Base-by-base conservation (phyloP, 169 alveolate genomes). In the Theileria orientalis region DNA sequence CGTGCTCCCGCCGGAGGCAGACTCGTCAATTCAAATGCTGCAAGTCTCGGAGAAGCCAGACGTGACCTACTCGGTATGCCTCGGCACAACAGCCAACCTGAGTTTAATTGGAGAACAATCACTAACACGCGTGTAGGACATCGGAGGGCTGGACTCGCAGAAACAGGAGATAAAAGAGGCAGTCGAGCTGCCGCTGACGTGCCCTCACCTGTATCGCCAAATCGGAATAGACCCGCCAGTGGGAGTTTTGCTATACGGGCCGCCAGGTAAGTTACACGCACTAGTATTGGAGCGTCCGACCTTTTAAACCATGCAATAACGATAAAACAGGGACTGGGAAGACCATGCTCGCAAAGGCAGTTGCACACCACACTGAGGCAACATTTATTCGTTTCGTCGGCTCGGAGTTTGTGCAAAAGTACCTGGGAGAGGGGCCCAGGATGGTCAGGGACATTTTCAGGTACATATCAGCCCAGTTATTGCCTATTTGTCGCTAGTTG, bases 321-420 rank as follows among this genome's bases (percentile, higher is more conserved):
- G 16, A 42, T 16, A 42, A 42, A 41, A 19, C 37, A 74, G 86
- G 94, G 19, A 97, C 99, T 2, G 99, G 99, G 2, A 97, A 98
- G 90, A 98, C 99, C 8, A 96, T 98, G 99, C 84, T 98, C 82
- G 99, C 99, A 9, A 96, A 97, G 71, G 99, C 99, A 2, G 99
- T 98, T 27, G 99, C 99, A 30, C 95, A 96, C 84, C 98, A 97
- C 71, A 97, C 99, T 23, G 93, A 95, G 52, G 99, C 98, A 32
- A 88, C 98, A 21, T 97, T 98, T 84, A 96, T 98, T 29, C 93
- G 99, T 54, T 98, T 98, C 21, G 99, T 97, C 19, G 99, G 99
- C 3, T 94, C 99, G 37, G 99, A 98, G 84, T 98, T 98, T 83
- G 99, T 98, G 11, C 98, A 98, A 72, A 98, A 98, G 86, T 98